Percentiles rank a stretch among this genome's conserved stretches.
These are phyloP conservation scores for Laburnicola sp. DNA, from an alignment of 2,329 filamentous ascomycete species.

Conservation along the genomic window DNA sequence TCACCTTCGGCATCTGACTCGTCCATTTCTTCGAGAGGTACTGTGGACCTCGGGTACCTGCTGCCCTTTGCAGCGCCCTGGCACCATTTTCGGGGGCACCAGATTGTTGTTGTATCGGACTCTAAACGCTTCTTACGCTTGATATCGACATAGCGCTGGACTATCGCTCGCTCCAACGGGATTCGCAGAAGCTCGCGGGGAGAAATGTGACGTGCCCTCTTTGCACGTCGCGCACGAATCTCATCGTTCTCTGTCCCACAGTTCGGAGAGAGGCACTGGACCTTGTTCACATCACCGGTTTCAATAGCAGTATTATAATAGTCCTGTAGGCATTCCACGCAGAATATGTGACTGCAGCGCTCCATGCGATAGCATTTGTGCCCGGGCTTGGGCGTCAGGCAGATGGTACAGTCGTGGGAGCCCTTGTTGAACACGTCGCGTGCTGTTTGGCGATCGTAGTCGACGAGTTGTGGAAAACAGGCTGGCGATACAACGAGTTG, in stretches of 20 bases:
- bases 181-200: constrained; percentile 71
- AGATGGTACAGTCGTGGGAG: constrained; percentile 83
- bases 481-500: constrained; percentile 33
- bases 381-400: constrained; percentile 86
- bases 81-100: constrained; percentile 87
- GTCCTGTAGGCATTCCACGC: constrained; percentile 75
- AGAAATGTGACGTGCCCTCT: constrained; percentile 58
- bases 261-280: constrained; percentile 75
- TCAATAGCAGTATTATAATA: constrained; percentile 84
- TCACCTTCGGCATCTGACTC: constrained; percentile 26
- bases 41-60: constrained; percentile 45
- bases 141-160: constrained; percentile 80
- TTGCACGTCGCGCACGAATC: neutral
- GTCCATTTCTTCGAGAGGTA: constrained; percentile 32
- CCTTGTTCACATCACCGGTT: constrained; percentile 73
- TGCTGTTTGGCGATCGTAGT: constrained; percentile 74
- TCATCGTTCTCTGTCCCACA: constrained; percentile 67
- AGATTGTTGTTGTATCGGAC: constrained; percentile 83
- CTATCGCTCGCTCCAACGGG: constrained; percentile 60
- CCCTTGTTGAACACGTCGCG: constrained; percentile 73
- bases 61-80: constrained; percentile 73
- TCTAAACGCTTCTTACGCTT: constrained; percentile 89
- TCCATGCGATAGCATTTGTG: constrained; percentile 65
- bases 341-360: constrained; percentile 72
- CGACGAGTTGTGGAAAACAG: constrained; percentile 60